phyloP scores from a whole-genome alignment of 2,329 filamentous ascomycete species.

The Lachnellula arida region DNA sequence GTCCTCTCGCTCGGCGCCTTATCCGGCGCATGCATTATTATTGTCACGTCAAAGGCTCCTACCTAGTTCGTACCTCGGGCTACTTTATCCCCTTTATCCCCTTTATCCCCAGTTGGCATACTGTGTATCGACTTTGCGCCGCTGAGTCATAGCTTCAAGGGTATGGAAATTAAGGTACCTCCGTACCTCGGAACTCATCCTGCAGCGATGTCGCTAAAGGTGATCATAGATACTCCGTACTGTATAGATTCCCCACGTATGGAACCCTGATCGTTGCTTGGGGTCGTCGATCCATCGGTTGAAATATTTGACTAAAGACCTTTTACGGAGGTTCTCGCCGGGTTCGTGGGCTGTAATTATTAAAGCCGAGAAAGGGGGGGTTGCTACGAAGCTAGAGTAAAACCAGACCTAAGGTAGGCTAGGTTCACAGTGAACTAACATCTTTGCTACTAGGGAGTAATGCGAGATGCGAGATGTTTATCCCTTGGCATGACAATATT shows the following conservation, averaged over 20 bases:
- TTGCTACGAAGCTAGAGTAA: neutral
- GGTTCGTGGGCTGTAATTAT: neutral
- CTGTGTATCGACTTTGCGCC: slow-evolving; percentile 5
- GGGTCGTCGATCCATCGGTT: slow-evolving; percentile 11
- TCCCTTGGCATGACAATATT: neutral
- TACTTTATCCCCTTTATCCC: neutral
- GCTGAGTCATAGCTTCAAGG: slow-evolving; percentile 15
- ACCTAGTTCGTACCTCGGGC: neutral
- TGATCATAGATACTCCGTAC: slow-evolving; percentile 6
- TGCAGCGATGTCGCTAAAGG: slow-evolving; percentile 9
- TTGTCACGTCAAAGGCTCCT: slow-evolving; percentile 12
- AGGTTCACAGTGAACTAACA: no score
- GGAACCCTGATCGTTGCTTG: slow-evolving; percentile 6
- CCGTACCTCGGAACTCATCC: slow-evolving; percentile 3
- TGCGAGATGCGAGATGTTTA: neutral
- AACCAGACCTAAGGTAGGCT: no score
- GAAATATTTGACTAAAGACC: neutral
- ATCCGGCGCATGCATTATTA: slow-evolving; percentile 11
- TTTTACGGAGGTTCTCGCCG: neutral
- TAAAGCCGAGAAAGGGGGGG: neutral
- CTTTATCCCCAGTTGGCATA: neutral
- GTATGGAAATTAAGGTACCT: slow-evolving; percentile 16
- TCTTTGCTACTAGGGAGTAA: neutral
- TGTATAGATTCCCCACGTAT: slow-evolving; percentile 2
- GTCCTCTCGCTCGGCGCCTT: slow-evolving; percentile 10